Conservation (phyloP, 768 basidiomycete genomes). For the Termitomyces sp. region DNA sequence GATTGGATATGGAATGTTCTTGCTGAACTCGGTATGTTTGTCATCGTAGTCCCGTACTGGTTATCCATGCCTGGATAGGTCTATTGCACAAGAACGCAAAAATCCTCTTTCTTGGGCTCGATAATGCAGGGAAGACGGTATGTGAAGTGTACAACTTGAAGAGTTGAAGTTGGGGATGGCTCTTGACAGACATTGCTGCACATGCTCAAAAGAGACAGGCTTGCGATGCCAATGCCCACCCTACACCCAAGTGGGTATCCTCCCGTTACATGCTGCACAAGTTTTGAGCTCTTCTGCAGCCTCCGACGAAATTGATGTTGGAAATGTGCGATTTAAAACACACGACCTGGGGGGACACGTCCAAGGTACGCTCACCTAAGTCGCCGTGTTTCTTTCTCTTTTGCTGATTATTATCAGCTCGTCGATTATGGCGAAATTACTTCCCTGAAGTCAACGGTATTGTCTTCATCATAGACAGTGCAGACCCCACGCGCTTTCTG, state of each 20-base stretch:
- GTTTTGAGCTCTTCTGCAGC: conserved; percentile 40
- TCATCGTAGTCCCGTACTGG: neutral
- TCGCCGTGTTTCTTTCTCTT: neutral
- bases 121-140: conserved; percentile 99
- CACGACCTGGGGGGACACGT: conserved; percentile 97
- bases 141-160: conserved; percentile 17
- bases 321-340: conserved; percentile 98
- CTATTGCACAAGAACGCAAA: conserved; percentile 97
- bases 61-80: conserved; percentile 39
- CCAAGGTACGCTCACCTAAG: conserved; percentile 53
- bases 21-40: conserved; percentile 74
- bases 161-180: neutral
- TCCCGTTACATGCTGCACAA: conserved; percentile 8
- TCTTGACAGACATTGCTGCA: conserved; percentile 78
- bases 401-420: conserved; percentile 41
- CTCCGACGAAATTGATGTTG: conserved; percentile 98
- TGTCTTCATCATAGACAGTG: conserved; percentile 95
- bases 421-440: conserved; percentile 98
- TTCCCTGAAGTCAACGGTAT: conserved; percentile 99
- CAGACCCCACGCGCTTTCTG: conserved; percentile 91
- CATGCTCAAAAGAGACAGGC: conserved; percentile 98
- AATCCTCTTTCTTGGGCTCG: conserved; percentile 97
- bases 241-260: conserved; percentile 84
- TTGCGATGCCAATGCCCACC: conserved; percentile 95
- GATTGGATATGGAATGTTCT: conserved; percentile 98